Conservation (phyloP, 148 eudicot species). For the Vaccinium darrowii region DNA sequence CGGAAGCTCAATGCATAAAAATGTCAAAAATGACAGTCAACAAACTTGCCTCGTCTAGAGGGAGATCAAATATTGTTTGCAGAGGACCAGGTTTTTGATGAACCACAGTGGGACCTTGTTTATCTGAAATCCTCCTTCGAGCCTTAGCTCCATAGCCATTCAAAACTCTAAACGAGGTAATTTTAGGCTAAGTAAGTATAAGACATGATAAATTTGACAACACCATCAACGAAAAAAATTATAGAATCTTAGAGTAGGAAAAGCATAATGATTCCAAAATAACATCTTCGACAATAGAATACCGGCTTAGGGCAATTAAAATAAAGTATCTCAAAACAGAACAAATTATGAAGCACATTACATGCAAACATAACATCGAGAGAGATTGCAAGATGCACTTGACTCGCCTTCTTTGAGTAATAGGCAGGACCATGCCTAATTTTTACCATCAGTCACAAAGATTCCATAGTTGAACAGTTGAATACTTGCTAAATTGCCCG, state of each 20-base stretch:
- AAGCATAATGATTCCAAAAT: not conserved
- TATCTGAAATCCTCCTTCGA: slow-evolving; percentile 61
- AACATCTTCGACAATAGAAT: not conserved
- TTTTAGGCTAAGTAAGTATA: not conserved
- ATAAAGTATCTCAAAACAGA: not conserved
- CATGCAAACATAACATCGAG: not conserved
- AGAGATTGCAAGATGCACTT: not conserved
- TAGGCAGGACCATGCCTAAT: not conserved
- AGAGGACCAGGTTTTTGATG: slow-evolving; percentile 88
- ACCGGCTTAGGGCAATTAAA: not conserved
- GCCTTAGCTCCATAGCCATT: slow-evolving; percentile 70
- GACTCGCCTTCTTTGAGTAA: not conserved
- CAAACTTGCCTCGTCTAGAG: slow-evolving; percentile 73
- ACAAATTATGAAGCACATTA: not conserved
- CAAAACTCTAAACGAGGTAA: slow-evolving; percentile 43
- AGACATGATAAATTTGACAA: not conserved
- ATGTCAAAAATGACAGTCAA: slow-evolving; percentile 11
- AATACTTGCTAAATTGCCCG: not conserved
- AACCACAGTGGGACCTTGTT: slow-evolving; percentile 72
- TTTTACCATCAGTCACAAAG: not conserved
- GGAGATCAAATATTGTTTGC: slow-evolving; percentile 83
- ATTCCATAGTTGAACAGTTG: not conserved
- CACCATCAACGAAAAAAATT: not conserved
- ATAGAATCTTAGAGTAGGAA: not conserved
- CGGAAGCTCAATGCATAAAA: not conserved